Evolutionary conservation across 805 yeast genomes (phyloP).

Genomic region (Novakomyces olei): DNA sequence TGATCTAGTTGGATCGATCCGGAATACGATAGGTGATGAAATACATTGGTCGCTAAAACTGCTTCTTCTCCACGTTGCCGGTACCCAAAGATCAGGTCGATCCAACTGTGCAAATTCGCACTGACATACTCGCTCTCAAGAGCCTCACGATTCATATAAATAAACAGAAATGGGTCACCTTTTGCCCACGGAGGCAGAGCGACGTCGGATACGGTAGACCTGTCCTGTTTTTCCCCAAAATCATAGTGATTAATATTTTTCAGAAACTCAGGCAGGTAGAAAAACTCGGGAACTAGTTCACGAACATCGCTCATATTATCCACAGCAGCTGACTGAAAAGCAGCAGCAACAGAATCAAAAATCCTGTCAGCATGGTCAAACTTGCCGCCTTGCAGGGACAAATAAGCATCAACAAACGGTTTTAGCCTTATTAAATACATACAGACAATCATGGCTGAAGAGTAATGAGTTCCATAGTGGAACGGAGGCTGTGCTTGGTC

Average conservation of each 20-base stretch:
- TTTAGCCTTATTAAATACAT: constrained; percentile 53
- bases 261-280: constrained; percentile 58
- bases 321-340: constrained; percentile 60
- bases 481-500: constrained; percentile 50
- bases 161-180: constrained; percentile 49
- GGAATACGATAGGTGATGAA: constrained; percentile 63
- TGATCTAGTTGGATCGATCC: constrained; percentile 63
- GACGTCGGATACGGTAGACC: constrained; percentile 39
- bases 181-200: constrained; percentile 67
- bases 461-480: constrained; percentile 84
- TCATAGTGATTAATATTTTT: constrained; percentile 41
- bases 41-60: constrained; percentile 44
- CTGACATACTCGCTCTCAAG: constrained; percentile 67
- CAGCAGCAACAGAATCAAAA: constrained; percentile 48
- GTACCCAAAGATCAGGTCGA: constrained; percentile 61
- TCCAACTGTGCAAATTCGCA: constrained; percentile 57
- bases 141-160: constrained; percentile 59
- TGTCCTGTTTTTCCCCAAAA: constrained; percentile 43
- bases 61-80: constrained; percentile 61
- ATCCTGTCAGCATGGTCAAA: constrained; percentile 77
- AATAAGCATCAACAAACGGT: constrained; percentile 63
- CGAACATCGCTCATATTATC: constrained; percentile 76
- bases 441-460: constrained; percentile 82
- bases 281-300: constrained; percentile 73
- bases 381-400: constrained; percentile 63